These are phyloP conservation scores for Serendipita sp. DNA, from an alignment of 1,284 basidiomycete genomes.

Conservation along the genomic window DNA sequence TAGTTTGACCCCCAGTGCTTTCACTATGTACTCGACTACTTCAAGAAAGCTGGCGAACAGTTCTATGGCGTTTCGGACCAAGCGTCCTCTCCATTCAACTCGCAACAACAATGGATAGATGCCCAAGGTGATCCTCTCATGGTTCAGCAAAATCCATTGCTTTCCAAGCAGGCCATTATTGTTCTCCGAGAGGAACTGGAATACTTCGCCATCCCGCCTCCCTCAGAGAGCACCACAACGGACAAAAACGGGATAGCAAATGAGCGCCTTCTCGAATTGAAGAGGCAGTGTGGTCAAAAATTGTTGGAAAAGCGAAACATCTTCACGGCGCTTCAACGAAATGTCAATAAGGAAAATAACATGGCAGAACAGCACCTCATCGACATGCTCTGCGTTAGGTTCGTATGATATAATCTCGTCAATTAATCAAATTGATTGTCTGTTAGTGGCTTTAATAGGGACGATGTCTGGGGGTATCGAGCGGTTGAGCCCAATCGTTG, in stretches of 20 bases:
- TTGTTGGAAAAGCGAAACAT: slow-evolving; percentile 84
- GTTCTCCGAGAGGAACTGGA: slow-evolving; percentile 96
- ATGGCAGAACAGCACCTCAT: slow-evolving; percentile 97
- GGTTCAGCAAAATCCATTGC: slow-evolving; percentile 72
- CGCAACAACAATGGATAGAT: slow-evolving; percentile 67
- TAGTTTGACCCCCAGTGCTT: slow-evolving; percentile 98
- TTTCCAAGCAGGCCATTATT: slow-evolving; percentile 96
- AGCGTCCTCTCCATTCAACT: slow-evolving; percentile 56
- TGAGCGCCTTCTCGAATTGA: slow-evolving; percentile 58
- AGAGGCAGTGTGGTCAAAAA: slow-evolving; percentile 72
- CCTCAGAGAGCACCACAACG: slow-evolving; percentile 43
- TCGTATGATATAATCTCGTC: slow-evolving; percentile 17
- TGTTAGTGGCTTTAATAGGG: slow-evolving; percentile 81
- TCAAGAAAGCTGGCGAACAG: slow-evolving; percentile 69
- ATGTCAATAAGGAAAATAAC: slow-evolving; percentile 99
- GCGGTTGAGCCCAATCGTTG: slow-evolving; percentile 90
- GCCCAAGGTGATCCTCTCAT: slow-evolving; percentile 46
- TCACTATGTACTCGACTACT: slow-evolving; percentile 84
- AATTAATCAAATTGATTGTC: neutral
- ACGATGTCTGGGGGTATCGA: slow-evolving; percentile 95
- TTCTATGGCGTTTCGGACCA: slow-evolving; percentile 78
- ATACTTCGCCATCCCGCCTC: slow-evolving; percentile 92
- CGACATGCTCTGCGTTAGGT: slow-evolving; percentile 99
- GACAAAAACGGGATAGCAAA: slow-evolving; percentile 71
- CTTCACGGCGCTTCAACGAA: slow-evolving; percentile 94